phyloP scores from a whole-genome alignment of 2,329 filamentous ascomycete species.

The Fusarium armeniacum region DNA sequence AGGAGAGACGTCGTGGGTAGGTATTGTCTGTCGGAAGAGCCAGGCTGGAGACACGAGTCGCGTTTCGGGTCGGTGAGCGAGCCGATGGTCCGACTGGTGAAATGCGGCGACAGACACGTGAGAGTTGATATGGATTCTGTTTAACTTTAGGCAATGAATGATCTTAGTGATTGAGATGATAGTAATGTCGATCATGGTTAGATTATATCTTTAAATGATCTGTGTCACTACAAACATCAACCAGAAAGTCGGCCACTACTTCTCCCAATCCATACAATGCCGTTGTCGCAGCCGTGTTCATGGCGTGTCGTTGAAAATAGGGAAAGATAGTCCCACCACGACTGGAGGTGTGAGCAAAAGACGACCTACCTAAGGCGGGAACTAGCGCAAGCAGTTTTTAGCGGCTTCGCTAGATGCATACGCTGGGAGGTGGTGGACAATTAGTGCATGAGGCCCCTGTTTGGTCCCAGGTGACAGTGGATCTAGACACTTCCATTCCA shows the following conservation, averaged over 20 bases:
- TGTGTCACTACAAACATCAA: constrained; percentile 21
- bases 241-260: constrained; percentile 7
- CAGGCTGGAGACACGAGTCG: constrained; percentile 33
- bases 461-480: constrained; percentile 15
- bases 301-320: constrained; percentile 51
- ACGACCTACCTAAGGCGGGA: constrained; percentile 47
- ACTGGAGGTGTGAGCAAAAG: constrained; percentile 34
- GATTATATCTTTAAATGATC: constrained; percentile 8
- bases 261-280: constrained; percentile 19
- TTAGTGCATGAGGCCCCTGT: constrained; percentile 20
- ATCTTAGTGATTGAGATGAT: constrained; percentile 1
- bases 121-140: not conserved
- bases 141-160: not conserved
- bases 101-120: constrained; percentile 5
- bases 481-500: constrained; percentile 36
- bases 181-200: not conserved
- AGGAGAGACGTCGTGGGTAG: constrained; percentile 9
- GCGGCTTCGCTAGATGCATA: constrained; percentile 53
- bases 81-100: constrained; percentile 26
- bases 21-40: constrained; percentile 12
- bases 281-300: constrained; percentile 43
- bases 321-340: constrained; percentile 47
- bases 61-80: constrained; percentile 34
- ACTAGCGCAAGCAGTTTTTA: constrained; percentile 49
- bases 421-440: constrained; percentile 24